Percentiles rank a stretch among this genome's conserved stretches.
Conservation (phyloP, 129 eudicot species). For the Flaveria trinervia region DNA sequence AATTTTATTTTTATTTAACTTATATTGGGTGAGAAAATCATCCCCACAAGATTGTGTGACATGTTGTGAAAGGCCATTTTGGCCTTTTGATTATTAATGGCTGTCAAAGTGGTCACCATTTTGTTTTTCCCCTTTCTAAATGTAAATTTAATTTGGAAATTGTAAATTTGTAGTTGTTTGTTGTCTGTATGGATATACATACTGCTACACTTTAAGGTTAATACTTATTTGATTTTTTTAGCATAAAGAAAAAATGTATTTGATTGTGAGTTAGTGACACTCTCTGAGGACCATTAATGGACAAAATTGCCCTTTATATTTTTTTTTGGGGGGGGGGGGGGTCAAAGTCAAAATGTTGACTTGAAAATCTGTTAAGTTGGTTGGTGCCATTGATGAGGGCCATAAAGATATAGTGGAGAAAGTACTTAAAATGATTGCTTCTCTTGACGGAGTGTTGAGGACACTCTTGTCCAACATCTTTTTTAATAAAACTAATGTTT, state of each 20-base stretch:
- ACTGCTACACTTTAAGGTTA: constrained; percentile 28
- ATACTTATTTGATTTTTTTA: neutral
- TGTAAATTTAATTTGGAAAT: constrained; percentile 21
- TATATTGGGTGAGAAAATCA: constrained; percentile 28
- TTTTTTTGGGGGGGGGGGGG: neutral
- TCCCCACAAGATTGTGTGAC: constrained; percentile 41
- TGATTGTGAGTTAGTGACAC: neutral
- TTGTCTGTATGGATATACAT: constrained; percentile 30
- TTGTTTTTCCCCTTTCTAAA: neutral
- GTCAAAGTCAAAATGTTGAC: constrained; percentile 27
- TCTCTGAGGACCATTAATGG: constrained; percentile 8
- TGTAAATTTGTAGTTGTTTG: constrained; percentile 35
- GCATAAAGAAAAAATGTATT: neutral
- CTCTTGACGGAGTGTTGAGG: neutral
- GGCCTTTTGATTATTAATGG: constrained; percentile 35
- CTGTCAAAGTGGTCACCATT: constrained; percentile 35
- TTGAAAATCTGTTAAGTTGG: constrained; percentile 35
- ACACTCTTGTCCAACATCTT: neutral
- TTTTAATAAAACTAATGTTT: too few species aligned
- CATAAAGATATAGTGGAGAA: constrained; percentile 22
- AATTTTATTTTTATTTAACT: constrained; percentile 29
- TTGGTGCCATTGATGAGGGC: constrained; percentile 28
- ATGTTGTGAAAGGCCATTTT: constrained; percentile 39
- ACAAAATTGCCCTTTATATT: constrained; percentile 21
- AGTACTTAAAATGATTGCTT: constrained; percentile 20